Evolutionary conservation across 139 green algal species (phyloP), one percentile per base, ranked within the genome.

Genomic region (Mesostigma viride): DNA sequence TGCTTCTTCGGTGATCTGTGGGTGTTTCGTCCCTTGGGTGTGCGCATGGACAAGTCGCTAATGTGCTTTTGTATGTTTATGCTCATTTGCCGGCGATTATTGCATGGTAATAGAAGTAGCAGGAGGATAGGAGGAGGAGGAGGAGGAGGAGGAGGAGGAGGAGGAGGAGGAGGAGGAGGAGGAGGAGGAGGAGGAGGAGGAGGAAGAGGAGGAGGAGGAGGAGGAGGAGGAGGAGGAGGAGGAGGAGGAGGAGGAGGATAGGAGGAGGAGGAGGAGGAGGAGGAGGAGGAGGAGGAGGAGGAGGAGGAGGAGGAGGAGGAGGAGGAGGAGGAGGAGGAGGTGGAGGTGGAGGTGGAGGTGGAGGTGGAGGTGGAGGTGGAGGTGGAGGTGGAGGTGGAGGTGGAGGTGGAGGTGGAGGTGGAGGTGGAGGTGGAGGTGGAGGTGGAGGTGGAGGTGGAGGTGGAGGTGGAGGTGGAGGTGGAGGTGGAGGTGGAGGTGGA

Each of bases 311-410:
- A n/a, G n/a, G n/a, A n/a, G n/a, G n/a, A n/a, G n/a, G n/a, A n/a
- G n/a, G n/a, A n/a, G n/a, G n/a, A n/a, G n/a, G n/a, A n/a, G n/a
- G n/a, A n/a, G n/a, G n/a, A n/a, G n/a, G n/a, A n/a, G n/a, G n/a
- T n/a, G n/a, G n/a, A n/a, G n/a, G n/a, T n/a, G n/a, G n/a, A 57
- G 58, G 27, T 71, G 53, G 68, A 70, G 63, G 53, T 2, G 30
- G 57, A 27, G 11, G 63, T 5, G 1, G 63, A 67, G 17, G 48
- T 33, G 1, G 34, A 34, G n/a, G 62, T 22, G 22, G 17, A 35
- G 0, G 3, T 20, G 22, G 53, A 1, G 31, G 26, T 22, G 63
- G 17, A 71, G 17, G 0, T 28, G 17, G 47, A 27, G 48, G 0
- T 0, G 1, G n/a, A 5, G 17, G 11, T 31, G 45, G 0, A 17